phyloP scores from a whole-genome alignment of 176 grass and related monocot genomes.

The Cymbopogon citratus region DNA sequence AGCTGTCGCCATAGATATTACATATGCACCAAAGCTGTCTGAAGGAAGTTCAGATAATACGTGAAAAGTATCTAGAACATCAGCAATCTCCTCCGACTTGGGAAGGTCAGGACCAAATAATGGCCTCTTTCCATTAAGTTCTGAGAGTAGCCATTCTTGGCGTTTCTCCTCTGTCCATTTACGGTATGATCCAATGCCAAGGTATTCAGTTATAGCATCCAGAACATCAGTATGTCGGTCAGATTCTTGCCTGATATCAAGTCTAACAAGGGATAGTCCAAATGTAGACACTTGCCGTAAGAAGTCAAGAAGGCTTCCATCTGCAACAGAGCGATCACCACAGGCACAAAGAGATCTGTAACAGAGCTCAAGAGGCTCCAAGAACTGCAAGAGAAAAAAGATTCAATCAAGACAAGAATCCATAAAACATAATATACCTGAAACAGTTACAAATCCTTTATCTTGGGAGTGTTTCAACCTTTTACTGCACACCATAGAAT shows the following conservation, averaged over 20 bases:
- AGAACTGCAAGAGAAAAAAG: slow-evolving; percentile 58
- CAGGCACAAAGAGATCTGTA: slow-evolving; percentile 82
- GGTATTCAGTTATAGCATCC: slow-evolving; percentile 70
- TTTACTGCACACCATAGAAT: background rate
- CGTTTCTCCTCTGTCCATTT: slow-evolving; percentile 86
- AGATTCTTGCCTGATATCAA: slow-evolving; percentile 97
- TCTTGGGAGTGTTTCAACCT: slow-evolving; percentile 5
- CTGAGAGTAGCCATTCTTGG: slow-evolving; percentile 84
- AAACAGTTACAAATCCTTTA: background rate
- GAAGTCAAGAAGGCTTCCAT: slow-evolving; percentile 93
- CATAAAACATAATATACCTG: background rate
- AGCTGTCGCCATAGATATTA: slow-evolving; percentile 93
- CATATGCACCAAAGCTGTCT: slow-evolving; percentile 93
- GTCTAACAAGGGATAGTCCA: slow-evolving; percentile 81
- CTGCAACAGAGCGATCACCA: slow-evolving; percentile 76
- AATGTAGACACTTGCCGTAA: slow-evolving; percentile 91
- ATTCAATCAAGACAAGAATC: background rate
- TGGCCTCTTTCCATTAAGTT: slow-evolving; percentile 82
- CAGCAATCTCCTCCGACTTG: slow-evolving; percentile 74
- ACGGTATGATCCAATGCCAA: slow-evolving; percentile 79
- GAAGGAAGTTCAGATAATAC: slow-evolving; percentile 87
- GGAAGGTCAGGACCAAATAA: slow-evolving; percentile 81
- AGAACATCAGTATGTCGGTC: slow-evolving; percentile 85
- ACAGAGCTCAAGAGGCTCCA: slow-evolving; percentile 92
- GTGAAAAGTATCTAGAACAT: slow-evolving; percentile 78